Evolutionary conservation across 1,284 basidiomycete genomes (phyloP).

Genomic region (Ustilago shanxiensis): DNA sequence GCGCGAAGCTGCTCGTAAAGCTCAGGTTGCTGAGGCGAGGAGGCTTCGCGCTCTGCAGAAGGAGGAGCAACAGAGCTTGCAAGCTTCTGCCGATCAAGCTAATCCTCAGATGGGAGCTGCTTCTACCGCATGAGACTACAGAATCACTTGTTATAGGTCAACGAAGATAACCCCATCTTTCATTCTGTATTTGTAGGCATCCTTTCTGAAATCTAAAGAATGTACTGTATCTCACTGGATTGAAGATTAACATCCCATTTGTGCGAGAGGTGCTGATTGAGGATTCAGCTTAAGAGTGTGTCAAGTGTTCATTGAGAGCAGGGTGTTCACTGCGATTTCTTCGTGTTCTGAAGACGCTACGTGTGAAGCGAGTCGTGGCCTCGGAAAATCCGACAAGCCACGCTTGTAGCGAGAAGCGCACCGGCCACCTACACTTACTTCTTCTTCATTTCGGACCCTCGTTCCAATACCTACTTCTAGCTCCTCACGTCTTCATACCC

Average conservation of each 20-base stretch:
- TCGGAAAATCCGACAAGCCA: slow-evolving; percentile 19
- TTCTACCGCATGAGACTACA: slow-evolving; percentile 21
- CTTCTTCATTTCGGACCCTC: background rate
- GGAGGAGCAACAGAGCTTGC: slow-evolving; percentile 27
- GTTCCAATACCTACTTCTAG: background rate
- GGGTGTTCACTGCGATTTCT: background rate
- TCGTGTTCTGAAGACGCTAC: slow-evolving; percentile 7
- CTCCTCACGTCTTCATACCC: background rate
- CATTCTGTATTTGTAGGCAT: slow-evolving; percentile 1
- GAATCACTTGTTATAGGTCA: background rate
- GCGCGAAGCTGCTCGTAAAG: slow-evolving; percentile 32
- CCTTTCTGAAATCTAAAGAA: background rate
- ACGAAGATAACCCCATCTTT: background rate
- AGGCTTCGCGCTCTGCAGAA: slow-evolving; percentile 36
- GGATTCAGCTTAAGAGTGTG: too few species aligned
- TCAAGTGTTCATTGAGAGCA: too few species aligned
- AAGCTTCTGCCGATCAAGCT: slow-evolving; percentile 14
- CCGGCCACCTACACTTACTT: slow-evolving; percentile 27
- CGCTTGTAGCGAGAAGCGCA: slow-evolving; percentile 14
- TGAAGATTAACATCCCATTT: background rate
- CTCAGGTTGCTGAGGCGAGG: slow-evolving; percentile 30
- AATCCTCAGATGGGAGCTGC: slow-evolving; percentile 21
- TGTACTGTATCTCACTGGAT: background rate
- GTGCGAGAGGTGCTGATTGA: background rate
- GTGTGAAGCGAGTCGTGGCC: slow-evolving; percentile 10